These are phyloP conservation scores for Saccharomycopsis sp. DNA, from an alignment of 805 yeast species.

Conservation along the genomic window DNA sequence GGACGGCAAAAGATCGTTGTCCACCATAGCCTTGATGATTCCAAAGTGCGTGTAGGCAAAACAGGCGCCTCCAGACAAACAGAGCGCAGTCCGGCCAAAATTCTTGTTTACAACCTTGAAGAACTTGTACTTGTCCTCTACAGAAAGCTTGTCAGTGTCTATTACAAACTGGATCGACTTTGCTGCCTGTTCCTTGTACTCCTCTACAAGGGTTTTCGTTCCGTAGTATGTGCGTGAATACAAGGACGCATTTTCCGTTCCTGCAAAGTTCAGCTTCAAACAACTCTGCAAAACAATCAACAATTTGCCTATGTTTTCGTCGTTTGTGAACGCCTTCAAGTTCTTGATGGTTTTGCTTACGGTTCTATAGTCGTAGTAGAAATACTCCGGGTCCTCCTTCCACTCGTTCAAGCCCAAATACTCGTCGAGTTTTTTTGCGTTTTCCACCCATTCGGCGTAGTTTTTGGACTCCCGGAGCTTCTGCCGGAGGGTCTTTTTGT, in stretches of 20 bases:
- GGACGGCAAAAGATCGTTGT: constrained; percentile 57
- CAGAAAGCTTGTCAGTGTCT: constrained; percentile 32
- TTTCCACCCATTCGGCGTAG: constrained; percentile 56
- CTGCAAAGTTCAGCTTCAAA: constrained; percentile 68
- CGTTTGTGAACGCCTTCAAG: constrained; percentile 32
- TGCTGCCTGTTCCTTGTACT: constrained; percentile 48
- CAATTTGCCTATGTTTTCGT: constrained; percentile 37
- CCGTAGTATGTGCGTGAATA: constrained; percentile 75
- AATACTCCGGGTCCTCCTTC: constrained; percentile 53
- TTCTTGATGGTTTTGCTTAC: constrained; percentile 41
- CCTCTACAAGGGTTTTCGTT: constrained; percentile 53
- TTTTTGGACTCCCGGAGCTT: constrained; percentile 41
- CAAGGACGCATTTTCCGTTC: constrained; percentile 62
- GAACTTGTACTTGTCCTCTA: constrained; percentile 40
- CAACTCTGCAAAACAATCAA: constrained; percentile 57
- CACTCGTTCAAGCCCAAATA: constrained; percentile 55
- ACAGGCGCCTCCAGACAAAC: constrained; percentile 74
- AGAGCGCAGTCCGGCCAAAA: constrained; percentile 65
- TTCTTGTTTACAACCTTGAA: constrained; percentile 55
- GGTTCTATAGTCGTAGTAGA: constrained; percentile 63
- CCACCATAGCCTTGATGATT: constrained; percentile 61
- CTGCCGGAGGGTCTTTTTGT: constrained; percentile 42
- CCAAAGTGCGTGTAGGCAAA: constrained; percentile 78
- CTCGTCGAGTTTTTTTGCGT: constrained; percentile 52
- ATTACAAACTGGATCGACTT: constrained; percentile 39